Conservation (phyloP, 352 stramenopile species). For the Phytophthora pluvialis region DNA sequence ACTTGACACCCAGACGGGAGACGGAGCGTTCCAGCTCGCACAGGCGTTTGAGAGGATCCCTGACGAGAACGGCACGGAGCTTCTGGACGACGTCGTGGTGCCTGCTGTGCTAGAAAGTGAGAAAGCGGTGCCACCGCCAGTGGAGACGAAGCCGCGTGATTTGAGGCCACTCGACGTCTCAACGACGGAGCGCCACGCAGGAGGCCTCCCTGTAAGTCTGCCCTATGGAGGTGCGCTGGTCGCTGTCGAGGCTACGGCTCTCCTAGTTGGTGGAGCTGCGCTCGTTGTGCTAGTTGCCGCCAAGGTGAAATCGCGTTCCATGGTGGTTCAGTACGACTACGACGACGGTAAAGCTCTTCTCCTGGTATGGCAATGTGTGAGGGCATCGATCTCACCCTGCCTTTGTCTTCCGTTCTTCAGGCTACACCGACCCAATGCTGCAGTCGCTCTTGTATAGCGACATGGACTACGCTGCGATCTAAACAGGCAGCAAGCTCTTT, state of each 20-base stretch:
- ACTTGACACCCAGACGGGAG: constrained; percentile 1
- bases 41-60: constrained; percentile 21
- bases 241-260: constrained; percentile 35
- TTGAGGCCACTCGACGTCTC: constrained; percentile 10
- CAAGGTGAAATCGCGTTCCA: constrained; percentile 27
- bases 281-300: constrained; percentile 31
- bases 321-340: constrained; percentile 21
- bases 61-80: constrained; percentile 22
- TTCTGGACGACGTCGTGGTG: constrained; percentile 28
- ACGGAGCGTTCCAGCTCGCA: constrained; percentile 14
- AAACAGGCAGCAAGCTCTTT: constrained; percentile 11
- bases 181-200: background rate
- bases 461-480: constrained; percentile 84
- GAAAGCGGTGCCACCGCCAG: background rate
- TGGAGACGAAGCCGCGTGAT: constrained; percentile 9
- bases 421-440: constrained; percentile 50
- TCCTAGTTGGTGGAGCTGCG: constrained; percentile 39
- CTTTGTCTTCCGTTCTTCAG: constrained; percentile 11
- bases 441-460: constrained; percentile 69
- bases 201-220: background rate
- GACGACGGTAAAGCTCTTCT: constrained; percentile 22
- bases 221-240: constrained; percentile 32
- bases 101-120: constrained; percentile 20
- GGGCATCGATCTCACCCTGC: background rate
- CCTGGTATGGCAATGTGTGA: background rate